Percentiles rank a stretch among this genome's conserved stretches.
phyloP scores from a whole-genome alignment of 345 rosid genomes.

The Gynandropsis gynandra region DNA sequence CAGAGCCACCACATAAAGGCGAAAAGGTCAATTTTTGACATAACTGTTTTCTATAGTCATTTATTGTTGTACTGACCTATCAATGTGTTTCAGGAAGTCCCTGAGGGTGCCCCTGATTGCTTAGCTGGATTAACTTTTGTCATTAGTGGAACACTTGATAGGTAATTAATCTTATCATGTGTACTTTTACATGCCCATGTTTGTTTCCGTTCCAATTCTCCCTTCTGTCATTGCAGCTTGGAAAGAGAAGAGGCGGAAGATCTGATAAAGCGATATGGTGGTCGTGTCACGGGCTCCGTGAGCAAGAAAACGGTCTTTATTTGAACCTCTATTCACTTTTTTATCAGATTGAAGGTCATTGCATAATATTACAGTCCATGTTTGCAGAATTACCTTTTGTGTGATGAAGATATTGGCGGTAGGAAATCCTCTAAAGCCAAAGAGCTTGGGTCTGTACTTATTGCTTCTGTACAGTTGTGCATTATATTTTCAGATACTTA shows the following conservation, averaged over 20 bases:
- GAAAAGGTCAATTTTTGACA: constrained; percentile 58
- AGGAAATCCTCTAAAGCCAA: constrained; percentile 80
- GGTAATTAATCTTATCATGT: constrained; percentile 39
- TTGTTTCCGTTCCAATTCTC: constrained; percentile 12
- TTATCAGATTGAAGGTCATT: constrained; percentile 21
- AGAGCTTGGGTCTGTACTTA: constrained; percentile 72
- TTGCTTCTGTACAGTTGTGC: constrained; percentile 13
- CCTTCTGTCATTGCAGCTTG: constrained; percentile 46
- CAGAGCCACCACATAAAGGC: constrained; percentile 99
- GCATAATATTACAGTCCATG: constrained; percentile 23
- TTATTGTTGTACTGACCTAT: constrained; percentile 16
- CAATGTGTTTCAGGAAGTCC: constrained; percentile 73
- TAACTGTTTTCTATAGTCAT: constrained; percentile 6
- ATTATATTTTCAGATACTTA: constrained; percentile 13
- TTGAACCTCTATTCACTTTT: constrained; percentile 17
- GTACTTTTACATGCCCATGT: constrained; percentile 1
- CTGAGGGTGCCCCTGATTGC: constrained; percentile 89
- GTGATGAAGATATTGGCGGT: constrained; percentile 96
- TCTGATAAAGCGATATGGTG: constrained; percentile 85
- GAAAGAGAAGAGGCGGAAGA: constrained; percentile 99
- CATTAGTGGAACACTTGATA: constrained; percentile 97
- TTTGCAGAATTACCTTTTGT: constrained; percentile 85
- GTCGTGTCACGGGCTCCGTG: constrained; percentile 89
- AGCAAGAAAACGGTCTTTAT: constrained; percentile 89
- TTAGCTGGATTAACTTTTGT: constrained; percentile 86